A percentile compares a stretch with the other conserved stretches of the same genome.
Conservation (phyloP, 2,329 filamentous ascomycete genomes). For the Calonectria fujianensis region DNA sequence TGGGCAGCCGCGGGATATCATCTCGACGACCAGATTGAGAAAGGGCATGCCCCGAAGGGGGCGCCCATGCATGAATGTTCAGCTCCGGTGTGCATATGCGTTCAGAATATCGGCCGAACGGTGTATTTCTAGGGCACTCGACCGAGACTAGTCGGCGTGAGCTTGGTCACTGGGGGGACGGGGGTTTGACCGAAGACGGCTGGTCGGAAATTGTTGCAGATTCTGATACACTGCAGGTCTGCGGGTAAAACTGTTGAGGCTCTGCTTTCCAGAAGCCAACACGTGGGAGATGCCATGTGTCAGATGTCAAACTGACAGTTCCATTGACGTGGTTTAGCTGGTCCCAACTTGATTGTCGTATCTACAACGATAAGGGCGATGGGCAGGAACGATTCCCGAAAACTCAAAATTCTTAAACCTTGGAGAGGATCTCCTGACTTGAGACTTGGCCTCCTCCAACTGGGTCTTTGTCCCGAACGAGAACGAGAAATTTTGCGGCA, state of each 20-base stretch:
- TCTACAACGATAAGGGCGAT: background rate
- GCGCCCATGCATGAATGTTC: background rate
- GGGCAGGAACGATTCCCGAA: background rate
- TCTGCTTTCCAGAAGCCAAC: background rate
- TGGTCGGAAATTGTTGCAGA: slow-evolving; percentile 1
- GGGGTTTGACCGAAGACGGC: background rate
- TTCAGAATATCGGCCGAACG: background rate
- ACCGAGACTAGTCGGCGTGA: background rate
- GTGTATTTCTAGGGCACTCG: background rate
- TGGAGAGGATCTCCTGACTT: background rate
- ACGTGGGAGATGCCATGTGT: background rate
- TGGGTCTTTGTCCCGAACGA: background rate
- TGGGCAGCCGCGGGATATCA: background rate
- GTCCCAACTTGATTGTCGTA: background rate
- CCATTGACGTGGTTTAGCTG: background rate
- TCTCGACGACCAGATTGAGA: background rate
- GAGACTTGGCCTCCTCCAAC: background rate
- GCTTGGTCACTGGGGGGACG: background rate
- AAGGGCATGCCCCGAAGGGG: background rate
- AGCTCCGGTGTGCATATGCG: background rate
- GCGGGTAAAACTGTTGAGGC: background rate
- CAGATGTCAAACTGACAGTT: slow-evolving; percentile 1
- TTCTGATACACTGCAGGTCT: background rate
- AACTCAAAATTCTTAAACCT: background rate
- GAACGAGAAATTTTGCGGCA: background rate